Percentiles rank a stretch among this genome's conserved stretches.
Conservation (phyloP, 225 moss, liverwort and hornwort species). For the Pleurozium schreberi region DNA sequence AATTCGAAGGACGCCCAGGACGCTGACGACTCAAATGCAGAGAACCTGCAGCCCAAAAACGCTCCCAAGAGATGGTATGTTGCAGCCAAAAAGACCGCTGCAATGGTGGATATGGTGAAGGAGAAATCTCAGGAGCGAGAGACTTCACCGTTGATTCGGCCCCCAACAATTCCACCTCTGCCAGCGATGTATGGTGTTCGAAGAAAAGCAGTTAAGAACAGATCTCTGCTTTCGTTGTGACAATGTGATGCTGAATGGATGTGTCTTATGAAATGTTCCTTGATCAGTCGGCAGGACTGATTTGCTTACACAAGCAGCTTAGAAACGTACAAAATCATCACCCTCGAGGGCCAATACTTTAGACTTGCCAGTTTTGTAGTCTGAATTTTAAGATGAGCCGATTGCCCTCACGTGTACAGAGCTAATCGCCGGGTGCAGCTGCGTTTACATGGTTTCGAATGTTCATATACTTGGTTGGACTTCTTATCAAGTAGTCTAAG, state of each 20-base stretch:
- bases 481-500: too few species aligned
- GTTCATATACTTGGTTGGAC: too few species aligned
- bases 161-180: slow-evolving; percentile 36
- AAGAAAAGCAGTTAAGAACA: slow-evolving; percentile 32
- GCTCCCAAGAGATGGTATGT: slow-evolving; percentile 18
- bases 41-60: background rate
- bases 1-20: background rate
- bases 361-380: background rate
- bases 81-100: slow-evolving; percentile 37
- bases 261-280: background rate
- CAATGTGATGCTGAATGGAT: background rate
- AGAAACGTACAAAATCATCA: background rate
- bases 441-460: background rate
- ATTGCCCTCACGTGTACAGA: background rate
- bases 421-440: background rate
- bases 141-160: slow-evolving; percentile 12
- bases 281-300: background rate
- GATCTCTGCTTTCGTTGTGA: slow-evolving; percentile 32
- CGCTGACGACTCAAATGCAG: background rate
- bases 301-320: background rate
- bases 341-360: background rate
- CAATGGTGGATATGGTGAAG: slow-evolving; percentile 1
- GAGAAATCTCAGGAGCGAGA: slow-evolving; percentile 15
- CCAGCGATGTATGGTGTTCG: slow-evolving; percentile 36
- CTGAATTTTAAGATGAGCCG: background rate